These are phyloP conservation scores for Aspergillus sp. DNA, from an alignment of 2,329 filamentous ascomycete genomes.

Conservation along the genomic window DNA sequence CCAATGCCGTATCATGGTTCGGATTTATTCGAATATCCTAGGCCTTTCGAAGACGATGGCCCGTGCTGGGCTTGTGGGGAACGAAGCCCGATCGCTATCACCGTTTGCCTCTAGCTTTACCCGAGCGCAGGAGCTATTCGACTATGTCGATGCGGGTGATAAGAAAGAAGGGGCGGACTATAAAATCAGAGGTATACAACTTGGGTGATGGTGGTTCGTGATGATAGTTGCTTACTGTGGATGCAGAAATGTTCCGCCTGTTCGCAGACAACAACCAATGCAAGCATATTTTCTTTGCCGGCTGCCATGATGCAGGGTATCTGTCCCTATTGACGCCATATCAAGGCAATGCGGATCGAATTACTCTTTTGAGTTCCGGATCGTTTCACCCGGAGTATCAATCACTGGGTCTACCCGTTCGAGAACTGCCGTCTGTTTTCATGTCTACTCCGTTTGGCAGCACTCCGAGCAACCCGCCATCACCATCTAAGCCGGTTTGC, in stretches of 20 bases:
- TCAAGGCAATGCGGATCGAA: conserved; percentile 43
- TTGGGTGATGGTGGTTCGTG: conserved; percentile 3
- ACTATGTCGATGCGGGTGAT: conserved; percentile 59
- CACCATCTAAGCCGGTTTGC: conserved; percentile 19
- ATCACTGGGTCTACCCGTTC: conserved; percentile 47
- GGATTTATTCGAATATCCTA: conserved; percentile 53
- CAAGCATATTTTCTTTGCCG: conserved; percentile 61
- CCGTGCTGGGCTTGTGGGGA: conserved; percentile 45
- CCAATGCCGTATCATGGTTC: conserved; percentile 51
- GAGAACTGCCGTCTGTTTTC: conserved; percentile 52
- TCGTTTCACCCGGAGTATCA: conserved; percentile 51
- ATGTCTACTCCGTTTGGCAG: conserved; percentile 35
- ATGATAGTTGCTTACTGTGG: conserved; percentile 3
- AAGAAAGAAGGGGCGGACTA: conserved; percentile 57
- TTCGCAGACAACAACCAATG: conserved; percentile 58
- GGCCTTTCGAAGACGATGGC: conserved; percentile 49
- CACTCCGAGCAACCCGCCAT: conserved; percentile 5
- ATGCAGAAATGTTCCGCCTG: conserved; percentile 35
- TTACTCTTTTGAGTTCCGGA: conserved; percentile 53
- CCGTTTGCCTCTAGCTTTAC: conserved; percentile 56
- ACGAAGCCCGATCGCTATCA: conserved; percentile 53
- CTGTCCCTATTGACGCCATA: conserved; percentile 53
- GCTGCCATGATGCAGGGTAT: conserved; percentile 58
- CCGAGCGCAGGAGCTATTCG: conserved; percentile 53
- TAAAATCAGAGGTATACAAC: conserved; percentile 50